phyloP scores from a whole-genome alignment of 2,329 filamentous ascomycete species.

The Bipolaris cookei region DNA sequence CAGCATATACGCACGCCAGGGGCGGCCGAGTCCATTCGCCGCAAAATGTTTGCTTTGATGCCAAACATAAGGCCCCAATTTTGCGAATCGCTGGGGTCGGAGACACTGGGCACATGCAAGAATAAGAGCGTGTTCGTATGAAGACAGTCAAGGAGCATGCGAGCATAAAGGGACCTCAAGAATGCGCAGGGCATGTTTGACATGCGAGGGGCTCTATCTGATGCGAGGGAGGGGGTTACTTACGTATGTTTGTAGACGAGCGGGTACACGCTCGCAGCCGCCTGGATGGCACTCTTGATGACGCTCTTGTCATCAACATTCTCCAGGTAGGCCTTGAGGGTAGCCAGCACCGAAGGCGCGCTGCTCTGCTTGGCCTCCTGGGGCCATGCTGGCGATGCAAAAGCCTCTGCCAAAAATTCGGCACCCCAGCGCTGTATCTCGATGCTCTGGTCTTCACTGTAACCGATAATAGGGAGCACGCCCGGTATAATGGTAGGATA shows the following conservation, averaged over 20 bases:
- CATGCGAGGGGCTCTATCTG: conserved; percentile 31
- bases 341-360: conserved; percentile 77
- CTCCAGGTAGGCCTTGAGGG: conserved; percentile 62
- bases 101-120: conserved; percentile 67
- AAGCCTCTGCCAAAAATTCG: conserved; percentile 94
- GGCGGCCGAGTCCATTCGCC: conserved; percentile 81
- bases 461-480: conserved; percentile 87
- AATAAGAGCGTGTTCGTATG: conserved; percentile 42
- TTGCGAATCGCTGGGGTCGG: conserved; percentile 79
- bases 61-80: conserved; percentile 87
- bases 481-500: conserved; percentile 92
- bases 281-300: conserved; percentile 84
- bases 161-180: conserved; percentile 21
- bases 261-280: conserved; percentile 90
- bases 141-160: conserved; percentile 23
- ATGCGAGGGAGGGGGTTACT: conserved; percentile 55
- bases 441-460: conserved; percentile 66
- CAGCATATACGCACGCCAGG: conserved; percentile 87
- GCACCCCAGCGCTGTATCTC: conserved; percentile 94
- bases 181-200: conserved; percentile 24
- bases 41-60: conserved; percentile 88
- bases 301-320: conserved; percentile 76
- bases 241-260: conserved; percentile 94
- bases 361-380: conserved; percentile 80
- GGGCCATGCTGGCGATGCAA: conserved; percentile 85